Conservation (phyloP, 345 rosid species). For the Populus davidiana region DNA sequence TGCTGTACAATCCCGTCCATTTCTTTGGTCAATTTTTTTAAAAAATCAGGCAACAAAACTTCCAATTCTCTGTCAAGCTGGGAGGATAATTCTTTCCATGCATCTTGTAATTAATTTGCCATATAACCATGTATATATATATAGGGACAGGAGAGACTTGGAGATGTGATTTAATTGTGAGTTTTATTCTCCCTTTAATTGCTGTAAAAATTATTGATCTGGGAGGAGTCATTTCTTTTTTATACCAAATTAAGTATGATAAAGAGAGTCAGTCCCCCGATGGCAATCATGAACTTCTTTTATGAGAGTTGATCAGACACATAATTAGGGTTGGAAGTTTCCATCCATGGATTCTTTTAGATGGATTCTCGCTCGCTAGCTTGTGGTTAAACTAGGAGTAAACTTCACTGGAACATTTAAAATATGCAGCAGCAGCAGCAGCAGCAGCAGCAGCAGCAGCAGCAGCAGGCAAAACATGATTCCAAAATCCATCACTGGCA, state of each 20-base stretch:
- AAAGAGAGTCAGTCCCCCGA: background rate
- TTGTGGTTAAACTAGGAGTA: background rate
- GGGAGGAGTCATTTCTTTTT: background rate
- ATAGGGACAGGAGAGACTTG: background rate
- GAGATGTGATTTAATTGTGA: background rate
- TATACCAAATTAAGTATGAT: background rate
- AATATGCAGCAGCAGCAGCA: background rate
- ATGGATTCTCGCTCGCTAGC: background rate
- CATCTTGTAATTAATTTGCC: background rate
- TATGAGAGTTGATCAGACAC: slow-evolving; percentile 13
- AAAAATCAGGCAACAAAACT: background rate
- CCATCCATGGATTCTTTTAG: background rate
- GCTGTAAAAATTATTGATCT: background rate
- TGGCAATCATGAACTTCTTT: slow-evolving; percentile 8
- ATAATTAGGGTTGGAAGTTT: slow-evolving; percentile 13
- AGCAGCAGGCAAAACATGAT: background rate
- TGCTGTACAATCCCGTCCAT: too few species aligned
- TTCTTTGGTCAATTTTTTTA: too few species aligned
- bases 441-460: background rate
- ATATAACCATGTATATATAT: background rate
- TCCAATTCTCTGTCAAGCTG: background rate
- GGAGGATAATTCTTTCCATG: background rate
- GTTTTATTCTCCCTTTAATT: background rate
- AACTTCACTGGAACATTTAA: background rate
- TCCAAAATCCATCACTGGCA: background rate